A percentile compares a stretch with the other conserved stretches of the same genome.
Evolutionary conservation across 768 basidiomycete species (phyloP).

Genomic region (Imleria badia): DNA sequence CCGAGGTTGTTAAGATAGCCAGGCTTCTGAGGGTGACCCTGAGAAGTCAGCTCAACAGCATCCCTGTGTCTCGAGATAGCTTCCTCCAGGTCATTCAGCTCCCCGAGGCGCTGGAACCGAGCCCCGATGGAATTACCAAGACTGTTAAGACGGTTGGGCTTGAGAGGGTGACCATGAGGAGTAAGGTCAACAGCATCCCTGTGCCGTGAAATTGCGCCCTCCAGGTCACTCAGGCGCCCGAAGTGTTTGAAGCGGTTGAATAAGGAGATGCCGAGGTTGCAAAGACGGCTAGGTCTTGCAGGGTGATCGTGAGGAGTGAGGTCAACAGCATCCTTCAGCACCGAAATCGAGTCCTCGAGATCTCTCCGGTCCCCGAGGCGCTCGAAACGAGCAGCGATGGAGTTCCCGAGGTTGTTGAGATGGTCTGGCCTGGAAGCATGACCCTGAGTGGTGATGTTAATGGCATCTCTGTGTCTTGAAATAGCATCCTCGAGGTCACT

Average conservation of each 20-base stretch:
- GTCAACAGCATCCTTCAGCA: no score
- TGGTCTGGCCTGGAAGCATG: background rate
- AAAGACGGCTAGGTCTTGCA: no score
- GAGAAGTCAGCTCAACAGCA: no score
- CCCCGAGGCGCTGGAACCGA: no score
- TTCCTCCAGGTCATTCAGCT: no score
- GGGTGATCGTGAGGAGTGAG: no score
- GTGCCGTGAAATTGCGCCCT: background rate
- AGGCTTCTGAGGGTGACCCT: no score
- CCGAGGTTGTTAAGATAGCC: no score
- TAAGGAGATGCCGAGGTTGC: background rate
- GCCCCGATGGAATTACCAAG: background rate
- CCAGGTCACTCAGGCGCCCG: background rate
- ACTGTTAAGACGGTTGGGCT: background rate
- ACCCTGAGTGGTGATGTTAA: background rate
- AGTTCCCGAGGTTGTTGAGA: background rate
- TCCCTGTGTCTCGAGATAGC: no score
- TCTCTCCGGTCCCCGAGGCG: no score
- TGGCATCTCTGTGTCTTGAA: background rate
- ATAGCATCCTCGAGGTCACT: background rate
- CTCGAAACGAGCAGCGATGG: no score
- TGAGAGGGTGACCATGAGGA: background rate
- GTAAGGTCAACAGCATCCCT: background rate
- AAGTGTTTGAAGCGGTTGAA: background rate
- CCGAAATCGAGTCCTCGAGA: no score